A percentile compares a stretch with the other conserved stretches of the same genome.
phyloP scores from a whole-genome alignment of 1,284 basidiomycete genomes.

The Cerioporus squamosus region DNA sequence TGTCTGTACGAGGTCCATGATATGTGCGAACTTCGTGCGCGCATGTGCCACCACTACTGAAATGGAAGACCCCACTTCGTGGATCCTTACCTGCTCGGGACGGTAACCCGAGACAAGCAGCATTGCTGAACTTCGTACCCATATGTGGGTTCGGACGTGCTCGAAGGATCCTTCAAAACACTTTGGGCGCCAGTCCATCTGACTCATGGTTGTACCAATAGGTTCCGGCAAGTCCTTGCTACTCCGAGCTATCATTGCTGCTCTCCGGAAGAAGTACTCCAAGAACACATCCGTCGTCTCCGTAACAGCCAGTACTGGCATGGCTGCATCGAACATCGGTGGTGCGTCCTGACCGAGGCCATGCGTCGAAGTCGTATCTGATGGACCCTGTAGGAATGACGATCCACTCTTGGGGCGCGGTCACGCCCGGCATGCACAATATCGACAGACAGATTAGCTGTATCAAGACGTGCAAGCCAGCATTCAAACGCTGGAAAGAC shows the following conservation, averaged over 20 bases:
- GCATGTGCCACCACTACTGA: too few species aligned
- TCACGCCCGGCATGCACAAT: conserved; percentile 40
- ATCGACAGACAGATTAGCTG: conserved; percentile 41
- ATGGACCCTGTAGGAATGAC: conserved; percentile 36
- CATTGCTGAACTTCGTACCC: neutral
- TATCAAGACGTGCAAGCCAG: conserved; percentile 43
- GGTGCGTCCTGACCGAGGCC: conserved; percentile 42
- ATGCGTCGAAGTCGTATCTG: too few species aligned
- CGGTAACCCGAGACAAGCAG: neutral
- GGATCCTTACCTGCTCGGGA: too few species aligned
- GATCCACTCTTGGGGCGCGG: conserved; percentile 45
- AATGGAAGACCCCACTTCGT: too few species aligned
- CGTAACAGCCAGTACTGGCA: conserved; percentile 63
- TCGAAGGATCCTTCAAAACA: too few species aligned
- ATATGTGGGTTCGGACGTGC: too few species aligned
- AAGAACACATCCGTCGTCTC: conserved; percentile 51
- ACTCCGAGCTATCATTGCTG: conserved; percentile 56
- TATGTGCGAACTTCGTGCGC: neutral
- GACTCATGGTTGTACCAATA: conserved; percentile 17
- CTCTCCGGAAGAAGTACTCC: conserved; percentile 53
- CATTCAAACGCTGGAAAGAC: conserved; percentile 40
- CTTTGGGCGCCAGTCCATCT: too few species aligned
- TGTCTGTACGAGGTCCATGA: neutral
- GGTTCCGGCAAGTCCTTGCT: conserved; percentile 65
- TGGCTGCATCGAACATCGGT: conserved; percentile 70